A percentile compares a stretch with the other conserved stretches of the same genome.
phyloP scores from a whole-genome alignment of 2,329 filamentous ascomycete genomes.

The Ascochyta koolunga region DNA sequence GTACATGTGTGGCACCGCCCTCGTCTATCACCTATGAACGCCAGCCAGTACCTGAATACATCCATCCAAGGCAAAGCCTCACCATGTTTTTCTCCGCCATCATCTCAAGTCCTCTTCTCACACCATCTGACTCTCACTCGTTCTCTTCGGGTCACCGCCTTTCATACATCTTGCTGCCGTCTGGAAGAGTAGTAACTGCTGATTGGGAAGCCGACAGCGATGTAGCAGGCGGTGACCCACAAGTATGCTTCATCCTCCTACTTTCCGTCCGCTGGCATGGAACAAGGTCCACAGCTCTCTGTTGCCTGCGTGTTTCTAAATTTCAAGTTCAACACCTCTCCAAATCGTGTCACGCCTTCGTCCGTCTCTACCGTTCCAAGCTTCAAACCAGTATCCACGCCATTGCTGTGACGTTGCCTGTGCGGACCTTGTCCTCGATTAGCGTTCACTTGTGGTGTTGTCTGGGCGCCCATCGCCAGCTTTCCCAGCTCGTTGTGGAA shows the following conservation, averaged over 20 bases:
- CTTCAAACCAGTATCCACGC: not conserved
- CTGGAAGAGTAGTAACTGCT: not conserved
- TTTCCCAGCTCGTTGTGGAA: slow-evolving; percentile 74
- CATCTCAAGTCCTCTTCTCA: not conserved
- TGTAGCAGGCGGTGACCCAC: not conserved
- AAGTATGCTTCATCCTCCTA: not conserved
- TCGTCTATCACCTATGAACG: not conserved
- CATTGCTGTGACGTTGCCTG: not conserved
- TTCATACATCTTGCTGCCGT: not conserved
- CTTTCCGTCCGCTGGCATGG: not conserved
- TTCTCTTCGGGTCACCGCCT: not conserved
- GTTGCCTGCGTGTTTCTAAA: slow-evolving; percentile 8
- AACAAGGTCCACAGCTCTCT: no score
- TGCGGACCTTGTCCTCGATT: not conserved
- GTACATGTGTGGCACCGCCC: not conserved
- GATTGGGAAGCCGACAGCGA: not conserved
- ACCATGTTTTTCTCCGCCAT: not conserved
- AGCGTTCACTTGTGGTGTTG: not conserved
- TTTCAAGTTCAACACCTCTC: slow-evolving; percentile 45
- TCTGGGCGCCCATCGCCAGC: slow-evolving; percentile 61
- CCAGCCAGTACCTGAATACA: not conserved
- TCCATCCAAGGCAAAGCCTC: not conserved
- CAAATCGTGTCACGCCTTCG: slow-evolving; percentile 41
- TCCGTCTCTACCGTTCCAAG: slow-evolving; percentile 38
- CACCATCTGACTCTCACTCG: not conserved